These are phyloP conservation scores for Aspergillus hortae DNA, from an alignment of 2,329 filamentous ascomycete genomes.

Conservation along the genomic window DNA sequence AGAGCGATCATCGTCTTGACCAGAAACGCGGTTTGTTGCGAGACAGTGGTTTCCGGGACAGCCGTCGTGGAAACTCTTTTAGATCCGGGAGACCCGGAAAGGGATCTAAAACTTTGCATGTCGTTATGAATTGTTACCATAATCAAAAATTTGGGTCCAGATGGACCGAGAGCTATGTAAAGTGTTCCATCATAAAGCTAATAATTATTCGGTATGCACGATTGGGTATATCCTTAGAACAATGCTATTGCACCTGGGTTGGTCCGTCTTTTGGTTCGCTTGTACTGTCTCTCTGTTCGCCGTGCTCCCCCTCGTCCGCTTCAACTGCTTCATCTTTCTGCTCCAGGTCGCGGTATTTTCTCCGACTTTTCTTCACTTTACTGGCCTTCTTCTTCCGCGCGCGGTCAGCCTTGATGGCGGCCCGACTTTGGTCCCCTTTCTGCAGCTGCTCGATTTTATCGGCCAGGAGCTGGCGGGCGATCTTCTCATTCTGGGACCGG, in stretches of 20 bases:
- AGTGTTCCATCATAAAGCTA: constrained; percentile 1
- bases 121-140: constrained; percentile 13
- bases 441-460: constrained; percentile 70
- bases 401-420: constrained; percentile 73
- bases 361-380: constrained; percentile 41
- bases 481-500: constrained; percentile 79
- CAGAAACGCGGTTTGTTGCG: no score
- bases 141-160: constrained; percentile 1
- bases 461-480: constrained; percentile 73
- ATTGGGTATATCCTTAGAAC: no score
- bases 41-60: no score
- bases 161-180: no score
- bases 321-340: constrained; percentile 18
- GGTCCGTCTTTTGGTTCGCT: no score
- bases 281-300: neutral
- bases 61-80: neutral
- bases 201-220: neutral
- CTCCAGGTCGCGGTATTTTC: constrained; percentile 42
- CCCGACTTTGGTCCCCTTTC: constrained; percentile 73
- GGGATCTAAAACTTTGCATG: constrained; percentile 3
- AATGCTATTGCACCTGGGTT: no score
- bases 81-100: neutral
- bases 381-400: constrained; percentile 62
- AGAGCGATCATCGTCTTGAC: no score
- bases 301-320: neutral